phyloP scores from a whole-genome alignment of 2,329 filamentous ascomycete species.

The Ophiostoma pallidulum region DNA sequence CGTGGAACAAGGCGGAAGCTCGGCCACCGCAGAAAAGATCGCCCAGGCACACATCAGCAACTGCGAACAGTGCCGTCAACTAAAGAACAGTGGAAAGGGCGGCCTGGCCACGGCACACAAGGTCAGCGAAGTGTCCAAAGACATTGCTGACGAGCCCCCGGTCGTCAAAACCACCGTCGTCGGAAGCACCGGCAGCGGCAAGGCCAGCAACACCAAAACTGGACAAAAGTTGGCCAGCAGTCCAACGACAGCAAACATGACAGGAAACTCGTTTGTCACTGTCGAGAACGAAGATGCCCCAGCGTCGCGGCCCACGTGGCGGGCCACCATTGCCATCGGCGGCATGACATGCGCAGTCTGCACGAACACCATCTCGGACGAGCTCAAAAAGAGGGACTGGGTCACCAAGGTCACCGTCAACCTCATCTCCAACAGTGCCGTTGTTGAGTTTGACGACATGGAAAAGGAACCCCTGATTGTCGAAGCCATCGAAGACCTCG shows the following conservation, averaged over 20 bases:
- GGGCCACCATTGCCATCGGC: slow-evolving; percentile 49
- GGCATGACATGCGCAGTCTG: slow-evolving; percentile 70
- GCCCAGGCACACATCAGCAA: slow-evolving; percentile 31
- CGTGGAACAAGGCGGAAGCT: neutral
- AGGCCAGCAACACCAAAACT: neutral
- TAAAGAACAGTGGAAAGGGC: slow-evolving; percentile 6
- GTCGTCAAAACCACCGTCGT: neutral
- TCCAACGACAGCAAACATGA: slow-evolving; percentile 5
- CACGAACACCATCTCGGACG: slow-evolving; percentile 50
- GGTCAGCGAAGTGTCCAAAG: neutral
- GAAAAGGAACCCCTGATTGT: slow-evolving; percentile 38
- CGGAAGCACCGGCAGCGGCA: neutral
- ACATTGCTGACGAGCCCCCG: neutral
- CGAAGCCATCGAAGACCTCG: slow-evolving; percentile 50
- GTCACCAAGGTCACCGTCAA: slow-evolving; percentile 52
- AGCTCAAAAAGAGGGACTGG: slow-evolving; percentile 48
- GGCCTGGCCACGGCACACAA: slow-evolving; percentile 3
- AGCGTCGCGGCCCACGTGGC: slow-evolving; percentile 31
- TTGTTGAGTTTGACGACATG: slow-evolving; percentile 43
- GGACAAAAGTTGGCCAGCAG: neutral
- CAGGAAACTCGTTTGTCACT: slow-evolving; percentile 24
- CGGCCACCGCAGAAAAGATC: slow-evolving; percentile 3
- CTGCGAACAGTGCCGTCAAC: slow-evolving; percentile 34
- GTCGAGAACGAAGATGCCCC: slow-evolving; percentile 26
- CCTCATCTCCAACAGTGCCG: slow-evolving; percentile 58